phyloP scores from a whole-genome alignment of 495 filamentous ascomycete species.

The Immersiella caudata region DNA sequence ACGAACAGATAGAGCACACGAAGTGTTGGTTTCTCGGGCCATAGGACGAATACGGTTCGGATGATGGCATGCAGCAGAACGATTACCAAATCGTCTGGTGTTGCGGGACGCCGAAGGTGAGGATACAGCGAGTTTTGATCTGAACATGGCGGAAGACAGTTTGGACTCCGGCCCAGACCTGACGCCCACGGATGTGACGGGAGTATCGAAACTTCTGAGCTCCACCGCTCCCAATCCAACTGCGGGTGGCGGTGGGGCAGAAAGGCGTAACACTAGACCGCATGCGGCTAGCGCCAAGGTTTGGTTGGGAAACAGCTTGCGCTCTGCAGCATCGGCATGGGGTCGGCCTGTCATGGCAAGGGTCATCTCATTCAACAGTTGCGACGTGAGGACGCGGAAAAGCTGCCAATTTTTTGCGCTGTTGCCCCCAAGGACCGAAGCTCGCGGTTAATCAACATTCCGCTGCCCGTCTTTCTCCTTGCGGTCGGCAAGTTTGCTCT shows the following conservation, averaged over 20 bases:
- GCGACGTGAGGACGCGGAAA: constrained; percentile 25
- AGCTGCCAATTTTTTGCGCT: constrained; percentile 29
- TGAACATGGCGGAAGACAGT: neutral
- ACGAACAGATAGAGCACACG: neutral
- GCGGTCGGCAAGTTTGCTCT: neutral
- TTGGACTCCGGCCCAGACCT: neutral
- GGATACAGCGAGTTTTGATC: neutral
- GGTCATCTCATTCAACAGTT: constrained; percentile 41
- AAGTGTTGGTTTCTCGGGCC: neutral
- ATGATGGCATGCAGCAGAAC: constrained; percentile 21
- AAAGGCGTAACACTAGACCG: constrained; percentile 23
- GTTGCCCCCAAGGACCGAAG: constrained; percentile 26
- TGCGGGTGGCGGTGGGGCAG: constrained; percentile 28
- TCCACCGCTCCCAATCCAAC: constrained; percentile 19
- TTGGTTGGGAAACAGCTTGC: constrained; percentile 39
- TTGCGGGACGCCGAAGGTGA: constrained; percentile 13
- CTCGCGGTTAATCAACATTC: constrained; percentile 16
- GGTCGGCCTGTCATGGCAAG: constrained; percentile 28
- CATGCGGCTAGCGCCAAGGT: constrained; percentile 28
- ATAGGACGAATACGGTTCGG: neutral
- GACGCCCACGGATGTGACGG: constrained; percentile 13
- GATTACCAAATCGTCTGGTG: constrained; percentile 13
- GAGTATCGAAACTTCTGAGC: constrained; percentile 28
- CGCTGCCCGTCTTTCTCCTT: neutral
- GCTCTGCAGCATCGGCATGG: constrained; percentile 26